phyloP scores from a whole-genome alignment of 192 early-diverging fungal species.

The Coemansia pectinata region DNA sequence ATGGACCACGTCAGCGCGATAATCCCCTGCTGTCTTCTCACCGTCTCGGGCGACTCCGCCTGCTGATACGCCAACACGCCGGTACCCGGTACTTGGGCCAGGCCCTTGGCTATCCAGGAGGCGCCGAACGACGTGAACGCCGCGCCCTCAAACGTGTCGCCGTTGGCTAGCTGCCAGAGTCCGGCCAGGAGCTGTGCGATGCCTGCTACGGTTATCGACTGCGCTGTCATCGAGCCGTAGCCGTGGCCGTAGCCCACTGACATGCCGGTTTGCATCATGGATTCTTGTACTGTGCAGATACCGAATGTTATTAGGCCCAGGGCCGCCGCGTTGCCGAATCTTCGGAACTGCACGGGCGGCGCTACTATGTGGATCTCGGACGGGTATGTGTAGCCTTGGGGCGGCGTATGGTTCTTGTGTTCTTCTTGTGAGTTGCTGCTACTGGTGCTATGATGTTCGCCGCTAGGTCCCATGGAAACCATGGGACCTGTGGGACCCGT shows the following conservation, averaged over 20 bases:
- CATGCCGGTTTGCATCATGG: conserved; percentile 50
- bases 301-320: conserved; percentile 49
- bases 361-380: conserved; percentile 48
- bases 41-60: conserved; percentile 21
- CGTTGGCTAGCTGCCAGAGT: conserved; percentile 55
- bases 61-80: conserved; percentile 37
- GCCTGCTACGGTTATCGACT: conserved; percentile 39
- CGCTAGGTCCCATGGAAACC: too few species aligned
- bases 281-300: conserved; percentile 47
- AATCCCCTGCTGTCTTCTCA: conserved; percentile 41
- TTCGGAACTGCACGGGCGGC: conserved; percentile 48
- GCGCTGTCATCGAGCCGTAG: conserved; percentile 24
- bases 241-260: conserved; percentile 51
- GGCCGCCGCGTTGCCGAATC: conserved; percentile 50
- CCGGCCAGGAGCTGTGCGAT: conserved; percentile 39
- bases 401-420: background rate
- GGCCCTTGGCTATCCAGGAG: conserved; percentile 45
- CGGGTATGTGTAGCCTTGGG: background rate
- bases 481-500: too few species aligned
- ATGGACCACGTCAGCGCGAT: conserved; percentile 36
- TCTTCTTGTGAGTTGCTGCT: background rate
- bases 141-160: conserved; percentile 52
- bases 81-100: conserved; percentile 26
- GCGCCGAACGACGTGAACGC: conserved; percentile 52
- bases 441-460: background rate